A percentile compares a stretch with the other conserved stretches of the same genome.
Evolutionary conservation across 352 stramenopile genomes (phyloP).

Genomic region (Pythium dissimile): DNA sequence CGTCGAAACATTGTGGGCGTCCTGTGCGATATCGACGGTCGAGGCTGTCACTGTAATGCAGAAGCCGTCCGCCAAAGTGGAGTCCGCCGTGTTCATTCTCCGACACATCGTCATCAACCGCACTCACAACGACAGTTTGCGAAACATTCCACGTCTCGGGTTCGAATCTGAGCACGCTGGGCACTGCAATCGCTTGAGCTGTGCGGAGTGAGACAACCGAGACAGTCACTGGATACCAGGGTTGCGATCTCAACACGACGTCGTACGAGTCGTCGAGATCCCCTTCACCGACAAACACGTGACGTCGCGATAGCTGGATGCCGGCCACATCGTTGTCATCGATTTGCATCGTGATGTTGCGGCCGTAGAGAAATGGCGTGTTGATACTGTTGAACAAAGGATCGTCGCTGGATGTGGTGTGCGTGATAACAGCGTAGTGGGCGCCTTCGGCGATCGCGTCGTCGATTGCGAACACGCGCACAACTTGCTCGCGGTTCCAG

Average conservation of each 20-base stretch:
- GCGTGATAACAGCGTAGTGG: constrained; percentile 58
- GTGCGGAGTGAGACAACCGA: constrained; percentile 37
- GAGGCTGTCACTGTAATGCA: constrained; percentile 53
- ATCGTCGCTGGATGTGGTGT: constrained; percentile 40
- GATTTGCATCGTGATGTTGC: constrained; percentile 60
- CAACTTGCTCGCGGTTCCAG: constrained; percentile 70
- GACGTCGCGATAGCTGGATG: constrained; percentile 44
- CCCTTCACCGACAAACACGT: constrained; percentile 62
- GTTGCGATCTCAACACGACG: constrained; percentile 47
- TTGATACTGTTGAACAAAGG: constrained; percentile 46
- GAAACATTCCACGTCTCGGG: constrained; percentile 45
- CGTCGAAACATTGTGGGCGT: constrained; percentile 56
- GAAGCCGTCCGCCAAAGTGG: constrained; percentile 45
- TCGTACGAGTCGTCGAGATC: constrained; percentile 51
- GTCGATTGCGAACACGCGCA: constrained; percentile 51
- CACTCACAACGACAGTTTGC: constrained; percentile 39
- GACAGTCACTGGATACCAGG: constrained; percentile 56
- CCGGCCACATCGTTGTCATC: constrained; percentile 63
- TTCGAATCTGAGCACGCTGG: constrained; percentile 34
- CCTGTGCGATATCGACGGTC: constrained; percentile 65
- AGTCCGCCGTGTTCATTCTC: constrained; percentile 64
- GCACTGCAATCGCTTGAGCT: constrained; percentile 35
- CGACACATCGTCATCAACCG: constrained; percentile 53
- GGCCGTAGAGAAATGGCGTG: constrained; percentile 61
- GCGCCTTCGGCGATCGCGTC: constrained; percentile 53